Evolutionary conservation across 2,329 filamentous ascomycete genomes (phyloP).

Genomic region (Blastomyces parvus): DNA sequence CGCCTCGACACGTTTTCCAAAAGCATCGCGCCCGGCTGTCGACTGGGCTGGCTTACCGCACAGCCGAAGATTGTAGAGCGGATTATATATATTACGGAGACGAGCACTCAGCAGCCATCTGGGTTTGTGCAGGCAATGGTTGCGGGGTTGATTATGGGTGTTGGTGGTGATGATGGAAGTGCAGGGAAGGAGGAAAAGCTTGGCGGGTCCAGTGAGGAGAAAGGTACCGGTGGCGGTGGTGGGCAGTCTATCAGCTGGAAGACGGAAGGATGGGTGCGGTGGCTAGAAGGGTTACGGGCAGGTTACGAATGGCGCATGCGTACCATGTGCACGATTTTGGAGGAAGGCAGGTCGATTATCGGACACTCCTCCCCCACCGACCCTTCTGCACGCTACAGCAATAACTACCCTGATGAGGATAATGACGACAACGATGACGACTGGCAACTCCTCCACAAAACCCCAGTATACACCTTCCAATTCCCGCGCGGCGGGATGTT

Average conservation of each 20-base stretch:
- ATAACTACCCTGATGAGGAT: background rate
- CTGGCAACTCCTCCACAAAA: slow-evolving; percentile 68
- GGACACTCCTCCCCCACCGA: slow-evolving; percentile 28
- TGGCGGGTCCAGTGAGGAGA: background rate
- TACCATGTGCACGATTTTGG: slow-evolving; percentile 63
- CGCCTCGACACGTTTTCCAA: slow-evolving; percentile 92
- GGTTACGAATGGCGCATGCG: slow-evolving; percentile 80
- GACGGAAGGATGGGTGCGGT: slow-evolving; percentile 77
- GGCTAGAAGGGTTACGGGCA: slow-evolving; percentile 75
- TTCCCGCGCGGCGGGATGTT: slow-evolving; percentile 90
- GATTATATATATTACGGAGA: slow-evolving; percentile 63
- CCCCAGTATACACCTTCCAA: slow-evolving; percentile 61
- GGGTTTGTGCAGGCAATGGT: slow-evolving; percentile 84
- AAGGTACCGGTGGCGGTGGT: slow-evolving; percentile 30
- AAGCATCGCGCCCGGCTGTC: slow-evolving; percentile 79
- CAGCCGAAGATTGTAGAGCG: slow-evolving; percentile 70
- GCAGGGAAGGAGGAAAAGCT: slow-evolving; percentile 36
- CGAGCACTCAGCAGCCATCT: slow-evolving; percentile 70
- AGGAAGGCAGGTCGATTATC: slow-evolving; percentile 56
- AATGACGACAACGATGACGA: slow-evolving; percentile 31
- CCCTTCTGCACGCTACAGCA: slow-evolving; percentile 29
- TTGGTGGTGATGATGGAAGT: slow-evolving; percentile 36
- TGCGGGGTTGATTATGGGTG: slow-evolving; percentile 65
- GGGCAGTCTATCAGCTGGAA: slow-evolving; percentile 56
- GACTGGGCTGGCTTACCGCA: slow-evolving; percentile 82